phyloP scores from a whole-genome alignment of 106 monocot genomes.

The Dendrobium catenatum region DNA sequence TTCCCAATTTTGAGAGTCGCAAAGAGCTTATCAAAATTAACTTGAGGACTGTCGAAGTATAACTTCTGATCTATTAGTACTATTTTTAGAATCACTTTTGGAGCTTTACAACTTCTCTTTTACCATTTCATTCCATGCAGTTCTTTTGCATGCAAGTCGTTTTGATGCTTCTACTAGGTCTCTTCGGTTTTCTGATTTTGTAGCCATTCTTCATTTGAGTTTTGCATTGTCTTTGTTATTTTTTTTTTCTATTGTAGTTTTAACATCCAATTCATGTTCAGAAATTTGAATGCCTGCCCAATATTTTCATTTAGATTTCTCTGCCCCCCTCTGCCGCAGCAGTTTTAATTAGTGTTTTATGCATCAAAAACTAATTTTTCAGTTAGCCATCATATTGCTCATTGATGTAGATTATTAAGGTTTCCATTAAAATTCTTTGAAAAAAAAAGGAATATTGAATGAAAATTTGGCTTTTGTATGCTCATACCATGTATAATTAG shows the following conservation, averaged over 20 bases:
- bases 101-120: background rate
- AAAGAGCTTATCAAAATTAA: slow-evolving; percentile 95
- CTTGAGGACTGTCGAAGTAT: slow-evolving; percentile 89
- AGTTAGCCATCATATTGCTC: background rate
- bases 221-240: too few relatives aligned
- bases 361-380: background rate
- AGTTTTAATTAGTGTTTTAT: background rate
- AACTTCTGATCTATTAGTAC: background rate
- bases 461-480: background rate
- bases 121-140: background rate
- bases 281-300: too few relatives aligned
- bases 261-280: too few relatives aligned
- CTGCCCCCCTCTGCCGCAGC: too few relatives aligned
- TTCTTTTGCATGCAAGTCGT: background rate
- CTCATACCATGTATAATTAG: too few relatives aligned
- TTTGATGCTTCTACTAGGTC: background rate
- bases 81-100: background rate
- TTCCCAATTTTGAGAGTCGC: slow-evolving; percentile 91
- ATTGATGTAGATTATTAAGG: too few relatives aligned
- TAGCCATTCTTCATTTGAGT: too few relatives aligned
- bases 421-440: too few relatives aligned
- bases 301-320: too few relatives aligned
- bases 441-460: background rate
- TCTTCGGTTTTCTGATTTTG: background rate
- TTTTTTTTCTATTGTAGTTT: too few relatives aligned